phyloP scores from a whole-genome alignment of 192 early-diverging fungal genomes.

The Coemansia sp. region DNA sequence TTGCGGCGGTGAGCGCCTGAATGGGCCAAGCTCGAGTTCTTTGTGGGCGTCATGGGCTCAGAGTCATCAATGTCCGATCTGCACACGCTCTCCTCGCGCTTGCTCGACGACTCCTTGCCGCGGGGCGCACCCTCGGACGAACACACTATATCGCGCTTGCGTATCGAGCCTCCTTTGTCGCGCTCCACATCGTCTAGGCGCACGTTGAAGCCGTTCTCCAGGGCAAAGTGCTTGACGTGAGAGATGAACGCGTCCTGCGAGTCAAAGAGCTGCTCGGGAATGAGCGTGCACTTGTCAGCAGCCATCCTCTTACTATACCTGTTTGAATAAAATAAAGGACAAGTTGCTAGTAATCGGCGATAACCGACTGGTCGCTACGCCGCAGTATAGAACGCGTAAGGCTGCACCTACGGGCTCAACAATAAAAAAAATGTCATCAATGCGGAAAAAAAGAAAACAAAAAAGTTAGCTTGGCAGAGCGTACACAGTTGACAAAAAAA shows the following conservation, averaged over 20 bases:
- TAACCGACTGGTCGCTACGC: background rate
- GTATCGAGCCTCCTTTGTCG: conserved; percentile 53
- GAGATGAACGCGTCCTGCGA: conserved; percentile 51
- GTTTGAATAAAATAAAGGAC: background rate
- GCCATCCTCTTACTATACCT: conserved; percentile 16
- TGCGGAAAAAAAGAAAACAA: too few species aligned
- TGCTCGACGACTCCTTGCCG: conserved; percentile 34
- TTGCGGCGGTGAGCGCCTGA: conserved; percentile 55
- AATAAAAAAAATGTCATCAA: background rate
- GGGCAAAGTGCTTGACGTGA: conserved; percentile 50
- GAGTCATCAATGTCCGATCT: conserved; percentile 17
- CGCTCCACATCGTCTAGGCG: conserved; percentile 55
- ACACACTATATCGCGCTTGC: conserved; percentile 57
- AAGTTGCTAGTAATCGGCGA: background rate
- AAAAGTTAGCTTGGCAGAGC: background rate
- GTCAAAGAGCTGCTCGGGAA: conserved; percentile 54
- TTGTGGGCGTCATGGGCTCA: conserved; percentile 4
- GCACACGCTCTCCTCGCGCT: conserved; percentile 43
- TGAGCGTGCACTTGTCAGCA: conserved; percentile 51
- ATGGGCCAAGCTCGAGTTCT: conserved; percentile 18
- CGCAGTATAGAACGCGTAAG: background rate
- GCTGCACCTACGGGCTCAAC: background rate
- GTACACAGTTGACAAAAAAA: too few species aligned
- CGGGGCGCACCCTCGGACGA: conserved; percentile 53
- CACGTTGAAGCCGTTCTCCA: conserved; percentile 56